Evolutionary conservation across 441 rosid species (phyloP).

Genomic region (Melianthus villosus): DNA sequence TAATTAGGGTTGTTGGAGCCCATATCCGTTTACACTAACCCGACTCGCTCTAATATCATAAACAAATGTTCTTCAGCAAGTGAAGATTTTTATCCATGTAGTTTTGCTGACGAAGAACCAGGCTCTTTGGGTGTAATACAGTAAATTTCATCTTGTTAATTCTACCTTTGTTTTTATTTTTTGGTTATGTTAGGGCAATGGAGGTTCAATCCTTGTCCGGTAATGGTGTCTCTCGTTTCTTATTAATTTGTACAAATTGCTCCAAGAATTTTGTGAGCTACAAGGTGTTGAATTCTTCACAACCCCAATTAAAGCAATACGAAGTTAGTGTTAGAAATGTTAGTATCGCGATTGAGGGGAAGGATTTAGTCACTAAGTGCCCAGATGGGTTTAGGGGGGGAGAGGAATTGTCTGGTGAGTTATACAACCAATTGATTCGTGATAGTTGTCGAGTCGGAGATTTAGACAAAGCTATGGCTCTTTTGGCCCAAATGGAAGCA

Average conservation of each 20-base stretch:
- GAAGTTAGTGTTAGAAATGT: background rate
- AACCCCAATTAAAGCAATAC: too few relatives aligned
- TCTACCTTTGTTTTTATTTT: too few relatives aligned
- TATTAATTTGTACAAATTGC: background rate
- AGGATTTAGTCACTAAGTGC: background rate
- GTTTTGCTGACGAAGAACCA: too few relatives aligned
- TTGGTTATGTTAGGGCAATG: too few relatives aligned
- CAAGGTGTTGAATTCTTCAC: background rate
- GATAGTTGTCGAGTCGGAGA: conserved; percentile 23
- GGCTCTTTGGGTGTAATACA: too few relatives aligned
- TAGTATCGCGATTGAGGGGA: background rate
- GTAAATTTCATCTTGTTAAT: too few relatives aligned
- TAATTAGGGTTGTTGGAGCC: too few relatives aligned
- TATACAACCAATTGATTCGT: conserved; percentile 19
- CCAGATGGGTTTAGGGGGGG: conserved; percentile 2
- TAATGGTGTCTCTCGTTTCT: background rate
- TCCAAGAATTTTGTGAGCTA: background rate
- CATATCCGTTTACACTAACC: too few relatives aligned
- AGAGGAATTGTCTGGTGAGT: conserved; percentile 18
- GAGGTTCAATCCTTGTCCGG: too few relatives aligned
- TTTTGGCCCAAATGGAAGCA: conserved; percentile 38
- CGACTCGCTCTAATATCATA: too few relatives aligned
- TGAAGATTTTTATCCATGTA: too few relatives aligned
- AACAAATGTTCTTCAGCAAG: too few relatives aligned
- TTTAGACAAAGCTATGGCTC: conserved; percentile 29